Conservation (phyloP, 2,329 filamentous ascomycete species). For the Aspergillus sp. region DNA sequence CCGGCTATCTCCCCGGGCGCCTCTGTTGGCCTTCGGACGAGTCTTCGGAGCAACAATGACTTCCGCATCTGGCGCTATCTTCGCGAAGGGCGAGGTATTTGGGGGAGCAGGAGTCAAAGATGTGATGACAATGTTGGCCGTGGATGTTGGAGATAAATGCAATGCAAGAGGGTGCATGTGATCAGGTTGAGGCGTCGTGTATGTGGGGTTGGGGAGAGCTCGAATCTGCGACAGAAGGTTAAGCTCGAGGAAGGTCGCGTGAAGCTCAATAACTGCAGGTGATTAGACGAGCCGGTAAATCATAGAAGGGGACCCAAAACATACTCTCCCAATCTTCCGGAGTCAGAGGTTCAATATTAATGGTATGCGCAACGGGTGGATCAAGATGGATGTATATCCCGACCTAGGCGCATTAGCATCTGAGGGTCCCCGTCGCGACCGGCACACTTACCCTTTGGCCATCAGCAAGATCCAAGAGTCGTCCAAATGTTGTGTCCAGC, state of each 20-base stretch:
- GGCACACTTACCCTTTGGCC: conserved; percentile 69
- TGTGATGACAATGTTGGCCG: conserved; percentile 84
- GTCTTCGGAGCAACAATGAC: conserved; percentile 96
- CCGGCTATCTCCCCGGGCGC: conserved; percentile 67
- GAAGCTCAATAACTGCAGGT: conserved; percentile 78
- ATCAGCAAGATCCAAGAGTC: conserved; percentile 73
- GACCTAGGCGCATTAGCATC: conserved; percentile 50
- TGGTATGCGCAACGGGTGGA: conserved; percentile 85
- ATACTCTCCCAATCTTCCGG: conserved; percentile 92
- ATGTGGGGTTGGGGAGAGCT: conserved; percentile 83
- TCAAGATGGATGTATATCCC: conserved; percentile 76
- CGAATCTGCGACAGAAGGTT: conserved; percentile 92
- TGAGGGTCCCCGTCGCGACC: conserved; percentile 20
- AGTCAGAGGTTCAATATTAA: conserved; percentile 95
- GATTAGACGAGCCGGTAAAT: conserved; percentile 12
- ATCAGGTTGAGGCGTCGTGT: conserved; percentile 55
- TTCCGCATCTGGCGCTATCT: conserved; percentile 90
- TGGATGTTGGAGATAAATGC: conserved; percentile 92
- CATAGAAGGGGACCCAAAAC: conserved; percentile 18
- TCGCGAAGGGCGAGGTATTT: conserved; percentile 74
- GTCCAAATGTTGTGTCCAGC: conserved; percentile 81
- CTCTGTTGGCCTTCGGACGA: conserved; percentile 67
- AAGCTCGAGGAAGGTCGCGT: conserved; percentile 91
- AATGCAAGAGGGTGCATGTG: conserved; percentile 79
- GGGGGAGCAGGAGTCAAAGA: conserved; percentile 76